Percentiles rank a stretch among this genome's conserved stretches.
phyloP scores from a whole-genome alignment of 1,284 basidiomycete genomes.

The Sporisorium graminicola region DNA sequence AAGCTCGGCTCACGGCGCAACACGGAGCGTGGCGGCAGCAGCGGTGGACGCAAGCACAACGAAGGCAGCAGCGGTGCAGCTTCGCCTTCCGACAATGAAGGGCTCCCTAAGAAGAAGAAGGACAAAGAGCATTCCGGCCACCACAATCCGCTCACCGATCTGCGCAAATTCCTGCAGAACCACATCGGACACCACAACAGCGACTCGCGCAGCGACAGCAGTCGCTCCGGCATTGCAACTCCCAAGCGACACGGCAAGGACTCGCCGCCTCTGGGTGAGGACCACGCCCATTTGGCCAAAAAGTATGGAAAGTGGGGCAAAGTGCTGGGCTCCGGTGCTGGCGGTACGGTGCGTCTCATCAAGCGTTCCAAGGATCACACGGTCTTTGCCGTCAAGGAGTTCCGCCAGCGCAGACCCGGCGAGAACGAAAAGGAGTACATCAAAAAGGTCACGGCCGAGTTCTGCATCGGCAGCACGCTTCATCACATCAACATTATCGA shows the following conservation, averaged over 20 bases:
- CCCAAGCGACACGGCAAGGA: constrained; percentile 64
- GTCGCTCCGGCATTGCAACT: constrained; percentile 51
- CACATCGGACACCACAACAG: constrained; percentile 65
- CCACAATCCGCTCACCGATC: constrained; percentile 59
- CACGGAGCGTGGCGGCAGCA: constrained; percentile 26
- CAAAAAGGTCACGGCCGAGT: constrained; percentile 98
- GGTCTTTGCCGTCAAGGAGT: constrained; percentile 97
- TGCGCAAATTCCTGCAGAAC: constrained; percentile 62
- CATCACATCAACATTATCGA: constrained; percentile 94
- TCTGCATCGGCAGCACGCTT: constrained; percentile 90
- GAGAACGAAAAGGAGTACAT: constrained; percentile 97
- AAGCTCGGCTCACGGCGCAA: constrained; percentile 61
- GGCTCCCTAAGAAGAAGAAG: constrained; percentile 55
- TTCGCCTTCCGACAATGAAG: constrained; percentile 45
- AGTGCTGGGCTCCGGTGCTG: constrained; percentile 93
- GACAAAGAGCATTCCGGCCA: constrained; percentile 43
- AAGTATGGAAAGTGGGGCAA: constrained; percentile 99
- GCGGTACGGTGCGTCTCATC: constrained; percentile 96
- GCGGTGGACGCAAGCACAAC: constrained; percentile 24
- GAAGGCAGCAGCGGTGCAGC: constrained; percentile 36
- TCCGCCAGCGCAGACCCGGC: constrained; percentile 85
- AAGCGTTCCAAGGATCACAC: constrained; percentile 76
- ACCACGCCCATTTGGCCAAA: constrained; percentile 90
- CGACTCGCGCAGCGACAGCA: constrained; percentile 51
- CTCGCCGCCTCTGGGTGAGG: constrained; percentile 70